Evolutionary conservation across 2,329 filamentous ascomycete genomes (phyloP).

Genomic region (Leptodontidium sp.): DNA sequence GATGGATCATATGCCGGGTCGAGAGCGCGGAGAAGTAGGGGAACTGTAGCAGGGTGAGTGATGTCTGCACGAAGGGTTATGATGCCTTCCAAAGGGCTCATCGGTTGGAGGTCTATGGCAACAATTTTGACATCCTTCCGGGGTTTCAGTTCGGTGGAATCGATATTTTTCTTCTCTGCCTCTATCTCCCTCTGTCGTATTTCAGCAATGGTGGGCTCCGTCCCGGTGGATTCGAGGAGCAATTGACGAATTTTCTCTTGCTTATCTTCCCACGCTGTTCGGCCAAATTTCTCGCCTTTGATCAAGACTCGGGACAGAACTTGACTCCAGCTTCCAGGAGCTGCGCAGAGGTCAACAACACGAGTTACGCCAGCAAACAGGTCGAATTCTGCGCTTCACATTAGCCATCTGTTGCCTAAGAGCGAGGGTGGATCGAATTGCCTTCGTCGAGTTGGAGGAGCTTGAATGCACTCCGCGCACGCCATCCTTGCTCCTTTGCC

Average conservation of each 20-base stretch:
- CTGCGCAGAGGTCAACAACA: slow-evolving; percentile 95
- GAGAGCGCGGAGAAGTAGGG: slow-evolving; percentile 83
- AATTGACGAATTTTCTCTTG: slow-evolving; percentile 71
- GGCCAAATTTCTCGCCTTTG: slow-evolving; percentile 89
- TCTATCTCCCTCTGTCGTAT: slow-evolving; percentile 27
- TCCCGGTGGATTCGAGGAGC: slow-evolving; percentile 56
- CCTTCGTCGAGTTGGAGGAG: slow-evolving; percentile 91
- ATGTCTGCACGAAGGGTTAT: slow-evolving; percentile 94
- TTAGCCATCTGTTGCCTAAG: background rate
- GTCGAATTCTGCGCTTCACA: slow-evolving; percentile 75
- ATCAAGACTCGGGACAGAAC: slow-evolving; percentile 93
- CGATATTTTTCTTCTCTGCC: slow-evolving; percentile 46
- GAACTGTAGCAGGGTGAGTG: slow-evolving; percentile 94
- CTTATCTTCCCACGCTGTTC: slow-evolving; percentile 86
- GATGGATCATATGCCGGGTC: slow-evolving; percentile 72
- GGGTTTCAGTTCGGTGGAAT: slow-evolving; percentile 48
- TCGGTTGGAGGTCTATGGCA: slow-evolving; percentile 93
- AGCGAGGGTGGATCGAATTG: slow-evolving; percentile 42
- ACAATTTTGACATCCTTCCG: slow-evolving; percentile 89
- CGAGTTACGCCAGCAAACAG: slow-evolving; percentile 89
- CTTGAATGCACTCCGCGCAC: slow-evolving; percentile 95
- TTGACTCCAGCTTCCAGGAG: slow-evolving; percentile 96
- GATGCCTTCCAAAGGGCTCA: slow-evolving; percentile 92
- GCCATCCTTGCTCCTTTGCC: slow-evolving; percentile 98
- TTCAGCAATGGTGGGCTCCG: slow-evolving; percentile 31